Percentiles rank a stretch among this genome's conserved stretches.
phyloP scores from a whole-genome alignment of 1,284 basidiomycete species.

The Leccinum laetum region DNA sequence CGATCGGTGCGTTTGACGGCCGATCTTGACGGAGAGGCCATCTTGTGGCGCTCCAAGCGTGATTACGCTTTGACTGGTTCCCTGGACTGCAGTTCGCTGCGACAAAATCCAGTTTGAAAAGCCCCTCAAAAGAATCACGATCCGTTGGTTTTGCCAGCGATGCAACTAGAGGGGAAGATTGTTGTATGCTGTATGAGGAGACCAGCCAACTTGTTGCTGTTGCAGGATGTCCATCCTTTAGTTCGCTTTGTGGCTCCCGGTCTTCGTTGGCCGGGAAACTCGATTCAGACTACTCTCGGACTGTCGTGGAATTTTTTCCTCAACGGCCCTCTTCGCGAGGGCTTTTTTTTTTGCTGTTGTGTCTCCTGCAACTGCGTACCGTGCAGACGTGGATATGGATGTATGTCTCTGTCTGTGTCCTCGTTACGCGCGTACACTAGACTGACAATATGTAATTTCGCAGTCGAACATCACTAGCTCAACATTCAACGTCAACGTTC shows the following conservation, averaged over 20 bases:
- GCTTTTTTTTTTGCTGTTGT: background rate
- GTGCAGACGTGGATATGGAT: background rate
- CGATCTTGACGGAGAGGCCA: too few species aligned
- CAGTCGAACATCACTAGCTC: background rate
- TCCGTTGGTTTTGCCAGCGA: background rate
- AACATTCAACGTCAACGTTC: background rate
- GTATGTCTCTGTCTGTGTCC: background rate
- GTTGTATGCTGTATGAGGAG: constrained; percentile 25
- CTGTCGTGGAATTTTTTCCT: background rate
- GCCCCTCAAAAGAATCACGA: background rate
- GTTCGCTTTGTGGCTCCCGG: constrained; percentile 49
- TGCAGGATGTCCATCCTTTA: constrained; percentile 37
- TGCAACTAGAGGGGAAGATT: background rate
- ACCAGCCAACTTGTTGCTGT: constrained; percentile 1
- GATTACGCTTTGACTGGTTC: background rate
- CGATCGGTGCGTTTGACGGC: too few species aligned
- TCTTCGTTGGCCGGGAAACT: constrained; percentile 33
- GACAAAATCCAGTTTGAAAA: background rate
- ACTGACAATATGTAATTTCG: background rate
- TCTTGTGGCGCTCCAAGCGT: background rate
- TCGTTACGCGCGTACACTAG: background rate
- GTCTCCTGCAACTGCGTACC: background rate
- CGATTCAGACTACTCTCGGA: background rate
- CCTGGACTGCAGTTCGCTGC: background rate
- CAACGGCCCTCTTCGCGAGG: constrained; percentile 5